Conservation (phyloP, 2,329 filamentous ascomycete genomes). For the Paramyrothecium roridum region DNA sequence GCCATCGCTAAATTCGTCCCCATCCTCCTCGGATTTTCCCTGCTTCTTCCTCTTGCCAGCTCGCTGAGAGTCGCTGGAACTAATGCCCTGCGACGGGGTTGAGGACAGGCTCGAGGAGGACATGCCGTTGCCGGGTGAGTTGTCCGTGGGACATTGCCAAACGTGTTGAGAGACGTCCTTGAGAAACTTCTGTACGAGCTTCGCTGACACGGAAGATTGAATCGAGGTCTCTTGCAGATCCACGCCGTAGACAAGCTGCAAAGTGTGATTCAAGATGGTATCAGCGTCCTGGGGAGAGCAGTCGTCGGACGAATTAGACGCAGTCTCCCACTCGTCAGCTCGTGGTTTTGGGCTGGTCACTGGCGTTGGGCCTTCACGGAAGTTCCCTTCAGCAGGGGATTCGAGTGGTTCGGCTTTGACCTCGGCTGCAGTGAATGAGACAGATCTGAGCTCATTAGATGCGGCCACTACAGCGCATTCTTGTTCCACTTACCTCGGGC, state of each 20-base stretch:
- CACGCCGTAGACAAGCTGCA: slow-evolving; percentile 34
- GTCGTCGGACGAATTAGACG: slow-evolving; percentile 21
- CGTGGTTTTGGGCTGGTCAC: neutral
- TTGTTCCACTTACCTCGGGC: neutral
- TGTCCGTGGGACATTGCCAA: slow-evolving; percentile 24
- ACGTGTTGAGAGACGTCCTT: slow-evolving; percentile 28
- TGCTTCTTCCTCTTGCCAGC: slow-evolving; percentile 34
- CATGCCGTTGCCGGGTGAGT: slow-evolving; percentile 23
- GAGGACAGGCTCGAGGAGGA: slow-evolving; percentile 27
- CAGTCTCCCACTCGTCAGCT: neutral
- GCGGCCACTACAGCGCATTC: neutral
- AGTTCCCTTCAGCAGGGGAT: neutral
- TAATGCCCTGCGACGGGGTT: slow-evolving; percentile 22
- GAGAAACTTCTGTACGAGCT: slow-evolving; percentile 27
- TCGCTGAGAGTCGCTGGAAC: slow-evolving; percentile 13
- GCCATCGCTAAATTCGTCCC: slow-evolving; percentile 30
- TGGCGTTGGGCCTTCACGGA: neutral
- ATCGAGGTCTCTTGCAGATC: slow-evolving; percentile 29
- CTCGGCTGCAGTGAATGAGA: neutral
- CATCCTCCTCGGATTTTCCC: slow-evolving; percentile 23
- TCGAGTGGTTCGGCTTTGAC: neutral
- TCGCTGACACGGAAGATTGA: slow-evolving; percentile 21
- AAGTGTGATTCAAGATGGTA: slow-evolving; percentile 28
- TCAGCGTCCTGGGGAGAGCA: slow-evolving; percentile 29
- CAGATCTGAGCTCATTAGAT: neutral